Base-by-base conservation (phyloP, 129 eudicot genomes). In the Arctium lappa region DNA sequence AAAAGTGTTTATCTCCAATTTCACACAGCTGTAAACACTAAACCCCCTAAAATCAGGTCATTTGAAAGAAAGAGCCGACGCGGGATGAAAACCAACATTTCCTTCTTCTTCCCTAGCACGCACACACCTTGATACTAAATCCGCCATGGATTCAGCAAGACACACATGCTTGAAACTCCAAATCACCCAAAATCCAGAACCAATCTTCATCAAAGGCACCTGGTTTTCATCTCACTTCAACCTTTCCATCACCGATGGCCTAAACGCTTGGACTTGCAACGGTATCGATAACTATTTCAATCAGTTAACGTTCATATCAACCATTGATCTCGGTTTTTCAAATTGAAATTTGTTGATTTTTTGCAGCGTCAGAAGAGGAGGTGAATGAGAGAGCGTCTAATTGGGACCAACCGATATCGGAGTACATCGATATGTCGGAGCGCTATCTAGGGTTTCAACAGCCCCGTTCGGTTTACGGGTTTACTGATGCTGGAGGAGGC, bases 101-200 rank as follows among this genome's bases (percentile, higher is more conserved):
- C 42, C 22, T 31, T 48, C 65, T 75, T 75, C 87, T 78, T 62
- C 83, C 65, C 75, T 32, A 0, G 9, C 79, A 77, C 82, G 74
- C 86, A 70, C 30, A 37, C 1, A 71, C 30, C 29, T 53, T 40
- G 15, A 3, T 0, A 72, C 27, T 22, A 22, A 22, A 39, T 60
- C 66, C 70, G 30, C 79, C 56, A 91, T 89, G 93, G 89, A 85
- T 8, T 12, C 95, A 44, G 63, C 89, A 5, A 89, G 82, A 74
- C 90, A 95, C 84, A 92, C 97, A n/a, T 95, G 98, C 88, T 85
- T 95, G 78, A 95, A 95, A 46, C 90, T 95, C 56, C 84, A 91
- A 80, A 44, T 89, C 68, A 79, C 90, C 12, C 70, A 34, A 79
- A 37, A 62, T 6, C 31, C 89, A 71, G 91, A 85, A 15, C 85